These are phyloP conservation scores for Gliomastix tumulicola DNA, from an alignment of 2,329 filamentous ascomycete genomes.

Conservation along the genomic window DNA sequence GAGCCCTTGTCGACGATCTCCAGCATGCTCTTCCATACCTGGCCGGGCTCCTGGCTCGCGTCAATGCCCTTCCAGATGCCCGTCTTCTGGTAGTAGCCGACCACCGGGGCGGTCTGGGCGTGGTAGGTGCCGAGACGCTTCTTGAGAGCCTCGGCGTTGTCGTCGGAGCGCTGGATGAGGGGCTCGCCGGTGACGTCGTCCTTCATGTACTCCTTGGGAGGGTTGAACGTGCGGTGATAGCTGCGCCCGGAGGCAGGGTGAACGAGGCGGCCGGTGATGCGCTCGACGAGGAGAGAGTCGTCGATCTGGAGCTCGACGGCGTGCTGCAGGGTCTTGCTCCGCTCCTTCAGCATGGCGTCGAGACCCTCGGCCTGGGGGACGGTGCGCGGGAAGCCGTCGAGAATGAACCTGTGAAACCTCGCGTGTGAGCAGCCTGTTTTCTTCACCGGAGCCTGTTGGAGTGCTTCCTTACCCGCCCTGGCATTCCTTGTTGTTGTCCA, in stretches of 20 bases:
- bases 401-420: conserved; percentile 69
- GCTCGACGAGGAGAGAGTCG: conserved; percentile 84
- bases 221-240: conserved; percentile 99
- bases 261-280: conserved; percentile 92
- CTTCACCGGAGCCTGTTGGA: too few species aligned
- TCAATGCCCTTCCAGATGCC: conserved; percentile 96
- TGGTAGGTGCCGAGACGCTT: conserved; percentile 94
- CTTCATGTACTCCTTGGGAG: conserved; percentile 87
- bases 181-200: conserved; percentile 97
- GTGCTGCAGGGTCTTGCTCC: conserved; percentile 83
- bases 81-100: conserved; percentile 93
- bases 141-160: conserved; percentile 92
- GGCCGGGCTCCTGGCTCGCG: conserved; percentile 89
- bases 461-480: conserved; percentile 97
- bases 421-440: background rate
- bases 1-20: conserved; percentile 65
- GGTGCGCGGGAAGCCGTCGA: conserved; percentile 96
- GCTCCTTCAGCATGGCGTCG: conserved; percentile 78
- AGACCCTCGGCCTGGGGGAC: conserved; percentile 92
- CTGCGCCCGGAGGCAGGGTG: conserved; percentile 94
- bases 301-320: conserved; percentile 96
- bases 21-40: conserved; percentile 92
- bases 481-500: conserved; percentile 91
- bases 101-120: conserved; percentile 85
- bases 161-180: conserved; percentile 90